Conservation (phyloP, 371 early-diverging fungal species). For the Smittium mucronatum region DNA sequence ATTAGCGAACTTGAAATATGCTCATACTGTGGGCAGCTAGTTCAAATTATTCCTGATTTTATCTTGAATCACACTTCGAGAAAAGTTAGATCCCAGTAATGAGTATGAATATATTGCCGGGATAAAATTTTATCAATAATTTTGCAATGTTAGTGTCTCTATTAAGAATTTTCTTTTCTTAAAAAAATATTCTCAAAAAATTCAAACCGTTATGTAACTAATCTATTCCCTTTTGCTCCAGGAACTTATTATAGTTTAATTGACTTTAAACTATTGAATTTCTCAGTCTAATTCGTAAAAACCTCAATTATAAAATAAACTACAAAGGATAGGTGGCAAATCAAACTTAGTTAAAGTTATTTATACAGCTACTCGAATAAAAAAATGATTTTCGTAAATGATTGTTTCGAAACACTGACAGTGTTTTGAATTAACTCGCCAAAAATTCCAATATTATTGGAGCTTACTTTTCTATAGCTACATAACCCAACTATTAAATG, state of each 20-base stretch:
- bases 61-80: background rate
- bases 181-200: background rate
- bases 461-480: background rate
- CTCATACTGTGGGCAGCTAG: conserved; percentile 1
- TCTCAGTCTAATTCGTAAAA: background rate
- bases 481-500: background rate
- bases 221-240: background rate
- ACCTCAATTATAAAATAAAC: background rate
- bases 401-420: background rate
- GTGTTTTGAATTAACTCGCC: background rate
- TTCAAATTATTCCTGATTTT: background rate
- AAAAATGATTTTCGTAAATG: background rate
- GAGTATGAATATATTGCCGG: background rate
- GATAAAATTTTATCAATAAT: background rate
- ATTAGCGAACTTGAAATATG: background rate
- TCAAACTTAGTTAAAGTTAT: background rate
- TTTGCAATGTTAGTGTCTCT: background rate
- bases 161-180: background rate
- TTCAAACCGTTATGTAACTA: background rate
- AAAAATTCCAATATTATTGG: background rate
- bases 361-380: background rate
- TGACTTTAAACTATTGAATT: background rate
- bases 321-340: conserved; percentile 6
- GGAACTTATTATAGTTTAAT: background rate
- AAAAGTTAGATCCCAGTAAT: conserved; percentile 5